Conservation (phyloP, 306 rosid genomes). For the Glycine soja region DNA sequence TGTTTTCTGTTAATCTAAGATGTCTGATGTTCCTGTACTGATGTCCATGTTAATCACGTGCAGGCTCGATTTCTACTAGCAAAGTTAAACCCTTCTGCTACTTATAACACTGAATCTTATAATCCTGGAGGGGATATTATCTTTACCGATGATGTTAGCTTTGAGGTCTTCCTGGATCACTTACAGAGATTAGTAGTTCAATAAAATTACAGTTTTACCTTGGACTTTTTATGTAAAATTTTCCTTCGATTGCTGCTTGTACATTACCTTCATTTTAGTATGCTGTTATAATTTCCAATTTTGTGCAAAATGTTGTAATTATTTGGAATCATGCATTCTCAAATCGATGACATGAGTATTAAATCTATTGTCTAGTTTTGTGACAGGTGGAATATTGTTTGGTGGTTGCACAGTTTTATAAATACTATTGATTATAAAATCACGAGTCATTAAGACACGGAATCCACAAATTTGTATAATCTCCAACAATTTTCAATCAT, state of each 20-base stretch:
- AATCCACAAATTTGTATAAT: too few relatives aligned
- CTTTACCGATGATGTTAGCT: conserved; percentile 93
- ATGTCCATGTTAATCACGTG: conserved; percentile 13
- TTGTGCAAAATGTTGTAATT: conserved; percentile 51
- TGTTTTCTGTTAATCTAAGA: background rate
- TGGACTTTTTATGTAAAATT: conserved; percentile 42
- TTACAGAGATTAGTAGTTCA: conserved; percentile 97
- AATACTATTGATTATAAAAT: too few relatives aligned
- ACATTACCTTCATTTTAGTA: conserved; percentile 35
- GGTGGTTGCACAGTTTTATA: too few relatives aligned
- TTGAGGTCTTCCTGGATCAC: conserved; percentile 96
- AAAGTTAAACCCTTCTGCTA: conserved; percentile 89
- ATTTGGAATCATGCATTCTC: conserved; percentile 27
- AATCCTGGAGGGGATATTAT: conserved; percentile 88
- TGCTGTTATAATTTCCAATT: conserved; percentile 31
- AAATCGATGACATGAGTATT: conserved; percentile 9
- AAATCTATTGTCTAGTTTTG: background rate
- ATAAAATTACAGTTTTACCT: conserved; percentile 42
- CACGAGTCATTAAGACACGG: too few relatives aligned
- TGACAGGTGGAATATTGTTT: background rate
- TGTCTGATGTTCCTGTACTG: conserved; percentile 15
- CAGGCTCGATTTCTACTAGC: conserved; percentile 97
- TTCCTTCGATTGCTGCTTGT: conserved; percentile 39
- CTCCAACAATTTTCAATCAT: too few relatives aligned
- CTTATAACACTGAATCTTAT: conserved; percentile 77